A percentile compares a stretch with the other conserved stretches of the same genome.
These are phyloP conservation scores for Stagonosporopsis rhizophila DNA, from an alignment of 2,329 filamentous ascomycete species.

Conservation along the genomic window DNA sequence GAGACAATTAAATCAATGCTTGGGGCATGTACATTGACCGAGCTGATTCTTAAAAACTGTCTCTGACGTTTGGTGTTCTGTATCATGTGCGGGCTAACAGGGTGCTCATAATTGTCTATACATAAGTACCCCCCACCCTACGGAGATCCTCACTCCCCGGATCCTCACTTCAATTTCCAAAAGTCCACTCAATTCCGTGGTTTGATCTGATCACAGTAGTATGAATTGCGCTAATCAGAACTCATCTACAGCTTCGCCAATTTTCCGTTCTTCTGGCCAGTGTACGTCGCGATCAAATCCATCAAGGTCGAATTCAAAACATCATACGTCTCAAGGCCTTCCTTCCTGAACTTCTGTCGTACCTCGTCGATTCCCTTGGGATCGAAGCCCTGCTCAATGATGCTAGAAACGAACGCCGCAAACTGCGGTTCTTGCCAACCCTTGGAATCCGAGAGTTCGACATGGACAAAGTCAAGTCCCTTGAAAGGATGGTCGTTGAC, in stretches of 20 bases:
- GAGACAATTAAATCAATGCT: neutral
- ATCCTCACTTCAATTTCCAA: too few species aligned
- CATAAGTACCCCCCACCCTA: neutral
- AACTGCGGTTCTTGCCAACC: constrained; percentile 78
- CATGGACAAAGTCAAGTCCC: constrained; percentile 73
- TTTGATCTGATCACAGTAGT: neutral
- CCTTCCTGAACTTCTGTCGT: constrained; percentile 58
- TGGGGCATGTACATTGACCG: neutral
- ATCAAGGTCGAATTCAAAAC: constrained; percentile 67
- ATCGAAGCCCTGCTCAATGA: constrained; percentile 72
- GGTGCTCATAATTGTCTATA: constrained; percentile 6
- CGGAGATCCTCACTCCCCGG: neutral
- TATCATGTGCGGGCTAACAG: constrained; percentile 5
- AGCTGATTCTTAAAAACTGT: neutral
- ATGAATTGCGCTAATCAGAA: neutral
- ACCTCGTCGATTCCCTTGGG: constrained; percentile 64
- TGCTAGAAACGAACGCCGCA: constrained; percentile 70
- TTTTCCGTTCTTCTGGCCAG: constrained; percentile 57
- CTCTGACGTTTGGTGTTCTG: neutral
- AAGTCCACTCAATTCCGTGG: too few species aligned
- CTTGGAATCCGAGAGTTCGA: constrained; percentile 64
- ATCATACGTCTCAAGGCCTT: constrained; percentile 70
- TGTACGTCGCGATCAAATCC: constrained; percentile 62
- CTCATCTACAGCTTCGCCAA: constrained; percentile 33
- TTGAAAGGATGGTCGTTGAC: constrained; percentile 70